phyloP scores from a whole-genome alignment of 768 basidiomycete species.

The Lactarius evosmus region DNA sequence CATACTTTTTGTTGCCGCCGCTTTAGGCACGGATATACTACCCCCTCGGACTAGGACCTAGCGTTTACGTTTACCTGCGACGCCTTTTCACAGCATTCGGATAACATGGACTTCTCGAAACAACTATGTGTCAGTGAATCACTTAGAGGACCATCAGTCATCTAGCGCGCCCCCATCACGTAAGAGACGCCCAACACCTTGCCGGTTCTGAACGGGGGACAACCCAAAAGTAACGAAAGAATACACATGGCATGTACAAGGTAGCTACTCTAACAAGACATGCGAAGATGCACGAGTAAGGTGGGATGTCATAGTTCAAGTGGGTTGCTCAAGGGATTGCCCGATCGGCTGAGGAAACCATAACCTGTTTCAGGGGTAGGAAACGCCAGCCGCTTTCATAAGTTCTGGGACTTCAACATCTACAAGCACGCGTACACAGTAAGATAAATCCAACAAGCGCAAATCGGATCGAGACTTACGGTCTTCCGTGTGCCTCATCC shows the following conservation, averaged over 20 bases:
- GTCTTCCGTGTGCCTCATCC: slow-evolving; percentile 26
- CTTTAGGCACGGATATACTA: background rate
- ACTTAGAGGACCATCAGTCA: background rate
- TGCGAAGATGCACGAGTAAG: background rate
- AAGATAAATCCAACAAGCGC: background rate
- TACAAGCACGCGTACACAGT: background rate
- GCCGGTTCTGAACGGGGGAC: background rate
- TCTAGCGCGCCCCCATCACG: no score
- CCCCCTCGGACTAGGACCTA: background rate
- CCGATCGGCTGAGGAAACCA: background rate
- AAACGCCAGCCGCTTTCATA: slow-evolving; percentile 23
- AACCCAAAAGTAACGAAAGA: background rate
- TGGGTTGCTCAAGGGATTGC: no score
- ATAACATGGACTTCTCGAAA: background rate
- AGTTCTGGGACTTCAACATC: slow-evolving; percentile 26
- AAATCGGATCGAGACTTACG: slow-evolving; percentile 13
- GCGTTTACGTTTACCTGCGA: background rate
- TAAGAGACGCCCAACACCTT: background rate
- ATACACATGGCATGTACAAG: background rate
- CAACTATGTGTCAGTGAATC: background rate
- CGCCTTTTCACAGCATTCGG: background rate
- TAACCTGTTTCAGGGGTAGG: slow-evolving; percentile 28
- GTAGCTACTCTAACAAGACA: background rate
- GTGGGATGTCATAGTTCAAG: background rate
- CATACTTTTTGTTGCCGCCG: background rate